phyloP scores from a whole-genome alignment of 2,329 filamentous ascomycete species.

The Calonectria honghensis region DNA sequence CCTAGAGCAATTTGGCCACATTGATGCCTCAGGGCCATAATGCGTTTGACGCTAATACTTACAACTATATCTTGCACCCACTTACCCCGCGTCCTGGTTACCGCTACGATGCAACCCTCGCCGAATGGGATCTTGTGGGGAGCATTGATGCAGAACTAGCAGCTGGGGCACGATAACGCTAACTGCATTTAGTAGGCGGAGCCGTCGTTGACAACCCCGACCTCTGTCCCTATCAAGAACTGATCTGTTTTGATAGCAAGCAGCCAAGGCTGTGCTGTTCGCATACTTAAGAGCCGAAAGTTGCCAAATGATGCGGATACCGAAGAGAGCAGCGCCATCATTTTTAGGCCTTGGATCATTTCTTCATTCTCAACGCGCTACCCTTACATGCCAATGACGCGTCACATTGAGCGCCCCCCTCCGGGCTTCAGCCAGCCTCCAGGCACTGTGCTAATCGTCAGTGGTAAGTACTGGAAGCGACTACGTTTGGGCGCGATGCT shows the following conservation, averaged over 20 bases:
- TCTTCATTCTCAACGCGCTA: not conserved
- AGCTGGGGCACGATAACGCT: constrained; percentile 22
- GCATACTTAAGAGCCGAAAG: not conserved
- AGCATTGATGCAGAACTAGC: not conserved
- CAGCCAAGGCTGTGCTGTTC: not conserved
- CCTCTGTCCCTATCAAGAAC: not conserved
- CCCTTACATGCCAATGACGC: constrained; percentile 14
- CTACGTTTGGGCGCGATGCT: not conserved
- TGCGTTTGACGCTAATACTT: not conserved
- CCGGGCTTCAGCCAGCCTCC: constrained; percentile 16
- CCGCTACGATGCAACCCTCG: not conserved
- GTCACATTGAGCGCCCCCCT: constrained; percentile 1
- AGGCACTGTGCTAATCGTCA: constrained; percentile 15
- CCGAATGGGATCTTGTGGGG: not conserved
- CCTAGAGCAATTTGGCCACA: not conserved
- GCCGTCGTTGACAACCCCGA: constrained; percentile 15
- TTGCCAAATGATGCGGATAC: not conserved
- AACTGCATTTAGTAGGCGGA: constrained; percentile 35
- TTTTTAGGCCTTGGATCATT: not conserved
- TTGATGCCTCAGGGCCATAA: not conserved
- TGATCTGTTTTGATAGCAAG: not conserved
- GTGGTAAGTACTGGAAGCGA: not conserved
- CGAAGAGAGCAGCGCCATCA: not conserved
- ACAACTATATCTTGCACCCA: not conserved
- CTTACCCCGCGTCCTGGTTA: not conserved